Conservation (phyloP, 2,329 filamentous ascomycete genomes). For the Thielaviopsis euricoi region DNA sequence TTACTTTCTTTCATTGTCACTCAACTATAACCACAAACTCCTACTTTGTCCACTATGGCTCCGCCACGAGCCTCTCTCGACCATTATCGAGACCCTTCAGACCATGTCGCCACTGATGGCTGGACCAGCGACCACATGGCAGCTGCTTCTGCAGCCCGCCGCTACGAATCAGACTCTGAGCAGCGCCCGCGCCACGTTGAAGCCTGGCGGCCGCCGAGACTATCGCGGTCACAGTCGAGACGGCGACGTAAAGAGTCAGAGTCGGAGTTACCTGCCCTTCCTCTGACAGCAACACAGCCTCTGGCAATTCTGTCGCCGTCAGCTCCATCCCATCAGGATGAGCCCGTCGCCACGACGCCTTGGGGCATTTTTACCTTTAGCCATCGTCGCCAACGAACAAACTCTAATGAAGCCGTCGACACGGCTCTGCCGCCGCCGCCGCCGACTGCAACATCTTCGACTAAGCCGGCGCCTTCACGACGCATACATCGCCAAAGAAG, state of each 20-base stretch:
- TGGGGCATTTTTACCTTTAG: constrained; percentile 7
- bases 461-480: background rate
- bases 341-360: background rate
- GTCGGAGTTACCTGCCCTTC: background rate
- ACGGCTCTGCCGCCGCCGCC: background rate
- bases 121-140: background rate
- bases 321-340: background rate
- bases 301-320: background rate
- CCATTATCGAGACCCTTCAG: constrained; percentile 1
- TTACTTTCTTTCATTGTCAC: background rate
- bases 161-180: constrained; percentile 7
- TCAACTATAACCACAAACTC: background rate
- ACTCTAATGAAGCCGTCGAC: background rate
- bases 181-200: constrained; percentile 7
- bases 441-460: background rate
- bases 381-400: background rate
- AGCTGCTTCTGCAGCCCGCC: background rate
- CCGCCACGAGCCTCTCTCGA: constrained; percentile 3
- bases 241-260: background rate
- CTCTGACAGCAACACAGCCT: background rate
- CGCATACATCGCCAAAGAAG: background rate
- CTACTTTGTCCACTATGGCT: background rate
- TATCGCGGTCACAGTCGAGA: constrained; percentile 1
- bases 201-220: background rate
- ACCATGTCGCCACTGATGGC: background rate